phyloP scores from a whole-genome alignment of 768 basidiomycete genomes.

The Tulasnella sp. region DNA sequence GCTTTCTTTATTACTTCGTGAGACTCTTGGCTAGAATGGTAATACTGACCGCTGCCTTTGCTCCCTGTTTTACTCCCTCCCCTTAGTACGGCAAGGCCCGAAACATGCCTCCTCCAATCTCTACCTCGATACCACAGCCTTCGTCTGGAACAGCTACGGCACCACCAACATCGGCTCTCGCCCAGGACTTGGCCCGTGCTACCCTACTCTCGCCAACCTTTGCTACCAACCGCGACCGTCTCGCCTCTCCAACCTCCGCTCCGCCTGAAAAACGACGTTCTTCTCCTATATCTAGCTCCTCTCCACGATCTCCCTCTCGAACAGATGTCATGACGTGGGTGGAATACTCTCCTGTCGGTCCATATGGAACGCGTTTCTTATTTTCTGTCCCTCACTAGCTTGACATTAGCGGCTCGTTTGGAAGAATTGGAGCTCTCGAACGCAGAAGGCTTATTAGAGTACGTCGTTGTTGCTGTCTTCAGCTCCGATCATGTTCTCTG shows the following conservation, averaged over 20 bases:
- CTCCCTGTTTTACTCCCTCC: background rate
- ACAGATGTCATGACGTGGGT: conserved; percentile 12
- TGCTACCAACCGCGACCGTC: background rate
- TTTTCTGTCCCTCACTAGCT: conserved; percentile 35
- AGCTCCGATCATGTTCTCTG: background rate
- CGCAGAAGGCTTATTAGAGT: conserved; percentile 68
- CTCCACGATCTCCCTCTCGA: background rate
- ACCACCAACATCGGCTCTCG: background rate
- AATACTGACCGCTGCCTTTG: too few species aligned
- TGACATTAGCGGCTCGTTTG: conserved; percentile 66
- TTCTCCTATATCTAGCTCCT: background rate
- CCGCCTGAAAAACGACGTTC: background rate
- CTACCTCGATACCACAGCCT: background rate
- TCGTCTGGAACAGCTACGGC: background rate
- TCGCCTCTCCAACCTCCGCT: background rate
- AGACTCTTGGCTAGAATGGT: too few species aligned
- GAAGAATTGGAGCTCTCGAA: conserved; percentile 72
- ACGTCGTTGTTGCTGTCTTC: conserved; percentile 17
- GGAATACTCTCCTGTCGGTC: background rate
- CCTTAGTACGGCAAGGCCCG: conserved; percentile 3
- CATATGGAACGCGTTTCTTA: background rate
- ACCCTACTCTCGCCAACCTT: conserved; percentile 5
- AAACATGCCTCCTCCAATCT: background rate
- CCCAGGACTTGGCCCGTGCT: background rate
- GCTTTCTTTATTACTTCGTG: too few species aligned